phyloP scores from a whole-genome alignment of 2,329 filamentous ascomycete species.

The Davidsoniella eucalypti region DNA sequence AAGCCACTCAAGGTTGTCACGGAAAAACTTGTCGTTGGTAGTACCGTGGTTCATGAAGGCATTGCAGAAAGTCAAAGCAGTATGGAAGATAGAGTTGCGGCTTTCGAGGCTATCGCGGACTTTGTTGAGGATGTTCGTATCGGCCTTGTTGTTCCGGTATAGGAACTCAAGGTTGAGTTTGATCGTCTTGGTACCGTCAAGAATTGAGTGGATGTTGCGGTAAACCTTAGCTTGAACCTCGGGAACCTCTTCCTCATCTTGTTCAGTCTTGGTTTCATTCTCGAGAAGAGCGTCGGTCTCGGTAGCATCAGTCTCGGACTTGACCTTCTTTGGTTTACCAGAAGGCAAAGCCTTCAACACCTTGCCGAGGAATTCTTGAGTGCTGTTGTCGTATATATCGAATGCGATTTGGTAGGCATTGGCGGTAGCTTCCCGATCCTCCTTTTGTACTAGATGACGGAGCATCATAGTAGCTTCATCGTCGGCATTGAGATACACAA shows the following conservation, averaged over 20 bases:
- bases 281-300: conserved; percentile 34
- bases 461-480: conserved; percentile 81
- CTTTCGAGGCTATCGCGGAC: conserved; percentile 90
- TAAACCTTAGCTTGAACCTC: conserved; percentile 40
- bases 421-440: conserved; percentile 60
- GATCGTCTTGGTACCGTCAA: conserved; percentile 85
- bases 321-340: conserved; percentile 25
- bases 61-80: conserved; percentile 90
- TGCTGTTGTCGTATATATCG: conserved; percentile 95
- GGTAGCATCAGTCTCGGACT: conserved; percentile 26
- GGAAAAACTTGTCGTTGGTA: conserved; percentile 95
- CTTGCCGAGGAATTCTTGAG: conserved; percentile 87
- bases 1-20: conserved; percentile 93
- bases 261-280: conserved; percentile 23
- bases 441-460: conserved; percentile 61
- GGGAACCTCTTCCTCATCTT: conserved; percentile 28
- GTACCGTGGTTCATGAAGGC: conserved; percentile 99
- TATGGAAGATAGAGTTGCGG: conserved; percentile 96
- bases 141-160: conserved; percentile 86
- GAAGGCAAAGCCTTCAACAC: conserved; percentile 66
- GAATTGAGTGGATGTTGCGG: conserved; percentile 47
- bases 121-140: conserved; percentile 86
- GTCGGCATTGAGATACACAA: conserved; percentile 87
- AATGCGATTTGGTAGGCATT: conserved; percentile 96
- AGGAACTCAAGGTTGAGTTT: conserved; percentile 92